These are phyloP conservation scores for Triticum turgidum DNA, from an alignment of 176 grass and related monocot genomes.

Conservation along the genomic window DNA sequence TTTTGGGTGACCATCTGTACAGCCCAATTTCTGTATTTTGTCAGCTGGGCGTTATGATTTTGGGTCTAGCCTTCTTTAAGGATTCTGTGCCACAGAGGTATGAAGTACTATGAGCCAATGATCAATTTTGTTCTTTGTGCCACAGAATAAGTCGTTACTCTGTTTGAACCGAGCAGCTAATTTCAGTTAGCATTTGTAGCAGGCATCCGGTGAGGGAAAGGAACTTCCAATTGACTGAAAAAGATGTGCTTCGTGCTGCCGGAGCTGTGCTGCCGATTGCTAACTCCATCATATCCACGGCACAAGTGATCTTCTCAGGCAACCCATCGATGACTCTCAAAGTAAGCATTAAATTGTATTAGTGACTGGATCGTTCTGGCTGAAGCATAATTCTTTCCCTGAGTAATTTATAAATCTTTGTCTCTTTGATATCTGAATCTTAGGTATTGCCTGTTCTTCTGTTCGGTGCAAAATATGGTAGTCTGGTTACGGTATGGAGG, in stretches of 20 bases:
- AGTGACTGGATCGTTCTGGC: not conserved
- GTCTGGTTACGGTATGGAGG: conserved; percentile 54
- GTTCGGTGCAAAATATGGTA: conserved; percentile 68
- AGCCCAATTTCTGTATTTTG: conserved; percentile 71
- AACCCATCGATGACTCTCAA: conserved; percentile 85
- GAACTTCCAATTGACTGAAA: conserved; percentile 67
- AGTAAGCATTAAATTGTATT: conserved; percentile 46
- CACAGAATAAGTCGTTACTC: not conserved
- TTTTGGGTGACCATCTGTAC: conserved; percentile 25
- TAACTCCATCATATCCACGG: conserved; percentile 58
- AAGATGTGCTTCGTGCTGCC: conserved; percentile 57
- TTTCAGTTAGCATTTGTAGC: conserved; percentile 21
- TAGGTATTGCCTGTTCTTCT: conserved; percentile 74
- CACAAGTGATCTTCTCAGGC: conserved; percentile 81
- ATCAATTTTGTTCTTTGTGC: not conserved
- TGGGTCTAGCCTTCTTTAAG: conserved; percentile 71
- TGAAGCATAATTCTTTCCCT: not conserved
- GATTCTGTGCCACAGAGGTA: conserved; percentile 78
- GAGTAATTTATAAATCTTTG: not conserved
- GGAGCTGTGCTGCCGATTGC: conserved; percentile 54
- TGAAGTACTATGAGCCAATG: not conserved
- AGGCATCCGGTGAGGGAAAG: conserved; percentile 47
- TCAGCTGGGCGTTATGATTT: conserved; percentile 65
- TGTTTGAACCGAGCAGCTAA: conserved; percentile 6
- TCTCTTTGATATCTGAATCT: conserved; percentile 5